Base-by-base conservation (phyloP, 768 basidiomycete genomes). In the Hypsizygus marmoreus region DNA sequence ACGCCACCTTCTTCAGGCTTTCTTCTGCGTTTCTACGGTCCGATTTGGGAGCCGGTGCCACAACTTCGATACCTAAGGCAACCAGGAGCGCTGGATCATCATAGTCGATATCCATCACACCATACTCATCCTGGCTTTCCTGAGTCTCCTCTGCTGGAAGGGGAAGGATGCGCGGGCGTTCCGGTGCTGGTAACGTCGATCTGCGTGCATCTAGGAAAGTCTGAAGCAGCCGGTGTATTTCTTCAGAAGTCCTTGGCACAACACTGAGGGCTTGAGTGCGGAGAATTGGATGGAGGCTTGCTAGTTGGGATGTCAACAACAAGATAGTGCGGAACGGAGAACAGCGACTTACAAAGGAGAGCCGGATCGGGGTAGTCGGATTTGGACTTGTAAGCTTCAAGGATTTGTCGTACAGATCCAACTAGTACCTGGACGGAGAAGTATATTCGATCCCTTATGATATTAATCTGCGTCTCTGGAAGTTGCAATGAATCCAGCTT, bases 91-190 rank as follows among this genome's bases (percentile, higher is more conserved):
- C 74, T 16, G 82, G 83, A 54, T 90, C 86, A 41, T 86, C 80
- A 36, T 85, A 65, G 49, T 81, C 77, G 30, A 84, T 57, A 33
- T 70, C 68, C 17, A 60, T 42, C 19, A 52, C 51, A 12, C 76
- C 80, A 51, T 82, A 92, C 41, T 86, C 82, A 45, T 91, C 88
- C 57, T 94, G 89, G 51, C 86, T 91, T 49, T 91, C 90, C 56
- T 81, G 79, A 33, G 74, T 76, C 28, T 77, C 78, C 13, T 59
- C 60, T 6, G 53, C 50, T 12, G 34, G 50, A 26, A 58, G 58
- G 24, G 49, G 35, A 43, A 45, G 51, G n/a, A 62, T 49, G 4
- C 59, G 47, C 5, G 65, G 66, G 1, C 65, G 72, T 22, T 65
- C 60, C 0, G 72, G 75, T 14, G 64, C 64, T 8, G 81, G 81